Evolutionary conservation across 345 rosid genomes (phyloP).

Genomic region (Eucalyptus erythrocorys): DNA sequence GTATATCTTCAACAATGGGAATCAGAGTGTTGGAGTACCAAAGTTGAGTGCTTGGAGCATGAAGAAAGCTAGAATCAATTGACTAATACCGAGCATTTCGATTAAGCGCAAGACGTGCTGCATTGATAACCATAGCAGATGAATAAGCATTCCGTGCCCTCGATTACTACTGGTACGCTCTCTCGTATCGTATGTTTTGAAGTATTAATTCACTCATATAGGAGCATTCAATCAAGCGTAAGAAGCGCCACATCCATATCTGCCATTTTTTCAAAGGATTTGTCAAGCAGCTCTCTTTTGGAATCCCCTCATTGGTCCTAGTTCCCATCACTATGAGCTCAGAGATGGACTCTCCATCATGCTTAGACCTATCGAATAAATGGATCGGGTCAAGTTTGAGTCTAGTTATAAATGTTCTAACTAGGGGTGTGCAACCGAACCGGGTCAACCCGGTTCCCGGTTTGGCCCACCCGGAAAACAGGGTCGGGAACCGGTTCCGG

Average conservation of each 20-base stretch:
- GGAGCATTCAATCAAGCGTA: neutral
- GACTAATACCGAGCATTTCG: neutral
- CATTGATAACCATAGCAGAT: conserved; percentile 24
- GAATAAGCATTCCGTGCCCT: neutral
- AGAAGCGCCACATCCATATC: conserved; percentile 16
- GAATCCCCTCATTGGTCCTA: conserved; percentile 87
- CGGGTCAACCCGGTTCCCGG: too few species aligned
- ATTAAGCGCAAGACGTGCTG: neutral
- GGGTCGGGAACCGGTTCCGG: too few species aligned
- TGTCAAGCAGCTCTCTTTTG: conserved; percentile 75
- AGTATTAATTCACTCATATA: neutral
- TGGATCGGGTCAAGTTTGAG: accelerated
- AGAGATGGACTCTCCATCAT: neutral
- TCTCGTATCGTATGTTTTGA: neutral
- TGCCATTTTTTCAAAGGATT: conserved; percentile 56
- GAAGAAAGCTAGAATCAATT: conserved; percentile 35
- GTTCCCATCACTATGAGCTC: conserved; percentile 72
- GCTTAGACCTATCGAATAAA: too few species aligned
- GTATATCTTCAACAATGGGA: conserved; percentile 54
- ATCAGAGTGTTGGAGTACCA: conserved; percentile 20
- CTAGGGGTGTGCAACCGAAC: too few species aligned
- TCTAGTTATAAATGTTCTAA: neutral
- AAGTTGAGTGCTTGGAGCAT: conserved; percentile 61
- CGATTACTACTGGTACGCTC: neutral
- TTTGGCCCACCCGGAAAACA: too few species aligned